These are phyloP conservation scores for Saccharomycopsis fibuligera DNA, from an alignment of 805 yeast genomes.

Conservation along the genomic window DNA sequence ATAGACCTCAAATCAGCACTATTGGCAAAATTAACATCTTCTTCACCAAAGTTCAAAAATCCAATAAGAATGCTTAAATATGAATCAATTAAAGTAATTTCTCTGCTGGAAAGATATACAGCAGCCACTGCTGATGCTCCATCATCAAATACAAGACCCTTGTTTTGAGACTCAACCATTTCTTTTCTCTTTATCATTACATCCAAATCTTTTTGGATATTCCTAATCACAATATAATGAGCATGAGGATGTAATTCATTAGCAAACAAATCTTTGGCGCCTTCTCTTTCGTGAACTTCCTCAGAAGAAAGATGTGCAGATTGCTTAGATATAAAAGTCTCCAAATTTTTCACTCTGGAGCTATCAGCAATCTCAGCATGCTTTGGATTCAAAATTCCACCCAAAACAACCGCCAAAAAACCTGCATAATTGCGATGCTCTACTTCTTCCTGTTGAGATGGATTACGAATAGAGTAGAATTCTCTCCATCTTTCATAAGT, in stretches of 20 bases:
- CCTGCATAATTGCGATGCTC: conserved; percentile 56
- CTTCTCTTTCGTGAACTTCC: conserved; percentile 51
- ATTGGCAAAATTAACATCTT: conserved; percentile 7
- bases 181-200: conserved; percentile 27
- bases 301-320: conserved; percentile 41
- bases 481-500: conserved; percentile 31
- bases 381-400: conserved; percentile 30
- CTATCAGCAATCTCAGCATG: not conserved
- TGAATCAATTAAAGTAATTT: conserved; percentile 12
- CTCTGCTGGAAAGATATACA: conserved; percentile 2
- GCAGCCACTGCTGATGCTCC: not conserved
- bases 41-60: conserved; percentile 13
- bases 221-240: conserved; percentile 8
- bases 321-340: conserved; percentile 36
- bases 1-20: conserved; percentile 11
- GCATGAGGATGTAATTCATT: conserved; percentile 50
- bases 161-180: not conserved
- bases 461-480: conserved; percentile 1
- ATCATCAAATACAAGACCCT: not conserved
- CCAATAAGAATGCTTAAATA: conserved; percentile 17
- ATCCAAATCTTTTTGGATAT: conserved; percentile 30
- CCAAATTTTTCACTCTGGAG: not conserved
- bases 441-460: not conserved
- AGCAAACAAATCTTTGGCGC: conserved; percentile 64
- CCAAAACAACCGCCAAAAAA: conserved; percentile 63